Base-by-base conservation (phyloP, 2,329 filamentous ascomycete genomes). In the Periconia digitata region DNA sequence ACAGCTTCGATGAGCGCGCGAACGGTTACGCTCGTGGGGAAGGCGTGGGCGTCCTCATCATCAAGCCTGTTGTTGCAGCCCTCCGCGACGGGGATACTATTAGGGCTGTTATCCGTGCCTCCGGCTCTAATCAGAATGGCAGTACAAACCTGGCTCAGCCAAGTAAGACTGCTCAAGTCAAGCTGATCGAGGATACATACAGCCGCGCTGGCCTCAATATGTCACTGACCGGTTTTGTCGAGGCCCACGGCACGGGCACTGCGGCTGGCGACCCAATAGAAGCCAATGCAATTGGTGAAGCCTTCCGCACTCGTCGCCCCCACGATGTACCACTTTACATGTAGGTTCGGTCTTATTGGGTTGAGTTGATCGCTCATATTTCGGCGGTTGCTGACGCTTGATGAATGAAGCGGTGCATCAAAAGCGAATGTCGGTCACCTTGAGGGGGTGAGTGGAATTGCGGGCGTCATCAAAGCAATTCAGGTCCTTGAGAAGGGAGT, bases 1-100 rank as follows among this genome's bases (percentile, higher is more conserved):
- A 56, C 40, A 63, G 60, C 40, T 73, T 66, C 41, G 84, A 85
- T 54, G 62, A 73, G n/a, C 73, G 75, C 1, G 85, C 82, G 15
- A 80, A 81, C 47, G 85, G 85, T 0, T 88, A 86, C 59, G 82
- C 79, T 0, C 75, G 84, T 21, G 84, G 83, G 1, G 85, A 87
- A 56, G 85, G 84, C 0, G 73, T 82, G 4, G 54, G 48, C 0
- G 54, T 60, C 7, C 23, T 70, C 2, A 36, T 70, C 8, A 46
- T 70, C 18, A 68, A 69, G 32, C 52, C 44, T 2, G 53, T 60
- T 8, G 38, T 40, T 8, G 39, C 43, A 12, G 57, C 57, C 3
- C 40, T 59, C 12, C 29, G 43, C 2, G 60, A 67, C 40, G 52
- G 55, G 12, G 64, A 70, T 36, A 54, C 57, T 8, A 65, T 70